Base-by-base conservation (phyloP, 1,284 basidiomycete genomes). In the Sporisorium iseilematis-ciliati region DNA sequence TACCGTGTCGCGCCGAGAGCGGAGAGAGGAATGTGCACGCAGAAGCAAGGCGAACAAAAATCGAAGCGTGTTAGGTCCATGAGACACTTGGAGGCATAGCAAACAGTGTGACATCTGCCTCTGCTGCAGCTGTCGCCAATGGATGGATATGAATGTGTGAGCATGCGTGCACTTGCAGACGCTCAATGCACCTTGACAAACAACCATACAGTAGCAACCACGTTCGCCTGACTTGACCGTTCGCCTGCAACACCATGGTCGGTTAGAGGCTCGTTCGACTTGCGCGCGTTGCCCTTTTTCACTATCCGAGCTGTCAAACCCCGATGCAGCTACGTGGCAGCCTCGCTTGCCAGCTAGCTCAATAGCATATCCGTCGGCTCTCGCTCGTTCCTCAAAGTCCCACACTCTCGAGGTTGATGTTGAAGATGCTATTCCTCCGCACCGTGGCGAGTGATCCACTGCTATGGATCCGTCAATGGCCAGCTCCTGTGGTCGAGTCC, bases 401-500 rank as follows among this genome's bases (percentile, higher is more conserved):
- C 35, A 4, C 12, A 14, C 14, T 14, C 35, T 38, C 14, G 35
- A 38, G 12, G 31, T 5, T 38, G 35, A 38, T 38, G 33, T 33
- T 33, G 40, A 3, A n/a, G 16, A 26, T 25, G 1, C 26, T 12
- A 8, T 11, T 31, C 7, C 18, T 49, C 1, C 46, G 48, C 8
- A 31, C 12, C 1, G 16, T 31, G 7, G n/a, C 21, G 3, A 16
- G 21, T 52, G 20, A 20, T 33, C 31, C 8, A 26, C 16, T 10
- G 8, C 18, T 35, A 3, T n/a, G 20, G 18, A 4, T 38, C 53
- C 4, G 41, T 49, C 53, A 71, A 21, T 71, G 68, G 1, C 57
- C 62, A 23, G 67, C 73, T 16, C 73, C 73, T 2, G 67, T 70
- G 14, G 73, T 75, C 41, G 73, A 75, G 26, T 73, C 69, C 7